Conservation (phyloP, 1,139 yeast species). For the Yarrowia galli region DNA sequence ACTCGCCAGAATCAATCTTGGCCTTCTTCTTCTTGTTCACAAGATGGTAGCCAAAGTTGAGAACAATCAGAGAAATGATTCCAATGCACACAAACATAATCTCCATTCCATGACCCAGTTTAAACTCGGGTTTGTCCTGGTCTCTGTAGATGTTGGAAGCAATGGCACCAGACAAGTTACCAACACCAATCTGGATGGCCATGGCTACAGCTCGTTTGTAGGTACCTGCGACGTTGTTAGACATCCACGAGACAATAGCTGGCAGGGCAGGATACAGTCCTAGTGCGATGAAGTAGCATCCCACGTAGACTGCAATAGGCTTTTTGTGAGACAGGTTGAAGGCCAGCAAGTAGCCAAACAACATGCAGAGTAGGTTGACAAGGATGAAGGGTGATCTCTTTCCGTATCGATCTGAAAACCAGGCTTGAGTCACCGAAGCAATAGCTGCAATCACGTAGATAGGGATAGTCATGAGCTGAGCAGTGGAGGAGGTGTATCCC, state of each 20-base stretch:
- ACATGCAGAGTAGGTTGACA: slow-evolving; percentile 46
- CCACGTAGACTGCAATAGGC: slow-evolving; percentile 48
- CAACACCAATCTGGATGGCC: slow-evolving; percentile 56
- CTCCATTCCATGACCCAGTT: slow-evolving; percentile 50
- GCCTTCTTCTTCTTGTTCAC: slow-evolving; percentile 45
- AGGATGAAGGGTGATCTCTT: slow-evolving; percentile 52
- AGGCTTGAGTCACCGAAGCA: slow-evolving; percentile 49
- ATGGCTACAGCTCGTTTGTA: slow-evolving; percentile 54
- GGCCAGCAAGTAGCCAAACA: slow-evolving; percentile 51
- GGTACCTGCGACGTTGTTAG: slow-evolving; percentile 53
- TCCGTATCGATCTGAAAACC: slow-evolving; percentile 49
- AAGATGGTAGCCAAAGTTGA: slow-evolving; percentile 43
- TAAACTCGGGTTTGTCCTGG: slow-evolving; percentile 49
- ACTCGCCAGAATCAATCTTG: slow-evolving; percentile 47
- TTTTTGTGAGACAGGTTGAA: slow-evolving; percentile 42
- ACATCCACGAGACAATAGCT: slow-evolving; percentile 53
- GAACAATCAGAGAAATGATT: slow-evolving; percentile 40
- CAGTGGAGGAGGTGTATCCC: slow-evolving; percentile 47
- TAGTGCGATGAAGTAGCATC: slow-evolving; percentile 51
- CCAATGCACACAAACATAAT: slow-evolving; percentile 43
- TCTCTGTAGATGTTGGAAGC: slow-evolving; percentile 52
- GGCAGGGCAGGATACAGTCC: slow-evolving; percentile 54
- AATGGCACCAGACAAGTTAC: slow-evolving; percentile 54
- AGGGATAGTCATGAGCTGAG: slow-evolving; percentile 51
- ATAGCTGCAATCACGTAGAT: slow-evolving; percentile 51